Conservation (phyloP, 2,329 filamentous ascomycete genomes). For the Colletotrichum sansevieriae region DNA sequence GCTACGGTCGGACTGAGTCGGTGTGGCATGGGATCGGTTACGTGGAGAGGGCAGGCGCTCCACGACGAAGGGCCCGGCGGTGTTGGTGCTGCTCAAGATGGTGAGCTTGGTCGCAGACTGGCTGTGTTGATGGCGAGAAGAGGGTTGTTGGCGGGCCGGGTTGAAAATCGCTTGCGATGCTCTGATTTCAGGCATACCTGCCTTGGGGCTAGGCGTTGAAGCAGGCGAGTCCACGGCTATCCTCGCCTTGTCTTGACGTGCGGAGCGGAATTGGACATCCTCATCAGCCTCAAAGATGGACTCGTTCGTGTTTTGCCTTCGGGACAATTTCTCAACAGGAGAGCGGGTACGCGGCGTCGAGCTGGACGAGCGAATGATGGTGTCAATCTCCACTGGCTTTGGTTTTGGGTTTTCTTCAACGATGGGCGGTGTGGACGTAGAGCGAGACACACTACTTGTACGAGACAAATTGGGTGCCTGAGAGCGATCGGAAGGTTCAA, state of each 20-base stretch:
- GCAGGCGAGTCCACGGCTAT: slow-evolving; percentile 11
- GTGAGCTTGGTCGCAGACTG: slow-evolving; percentile 52
- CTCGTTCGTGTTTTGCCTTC: slow-evolving; percentile 45
- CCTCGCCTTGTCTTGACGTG: slow-evolving; percentile 24
- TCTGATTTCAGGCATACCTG: slow-evolving; percentile 31
- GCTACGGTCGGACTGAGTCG: slow-evolving; percentile 43
- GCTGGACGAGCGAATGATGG: slow-evolving; percentile 34
- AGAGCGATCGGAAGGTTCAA: slow-evolving; percentile 59
- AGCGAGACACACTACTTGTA: slow-evolving; percentile 53
- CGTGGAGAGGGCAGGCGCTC: slow-evolving; percentile 49
- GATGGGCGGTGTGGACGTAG: slow-evolving; percentile 54
- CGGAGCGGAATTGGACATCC: slow-evolving; percentile 43
- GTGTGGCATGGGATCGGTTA: slow-evolving; percentile 43
- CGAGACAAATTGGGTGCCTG: slow-evolving; percentile 57
- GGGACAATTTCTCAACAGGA: slow-evolving; percentile 50
- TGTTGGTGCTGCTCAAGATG: slow-evolving; percentile 49
- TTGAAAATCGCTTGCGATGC: slow-evolving; percentile 44
- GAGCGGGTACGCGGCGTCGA: slow-evolving; percentile 47
- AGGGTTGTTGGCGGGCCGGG: slow-evolving; percentile 38
- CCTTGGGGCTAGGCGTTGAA: slow-evolving; percentile 27
- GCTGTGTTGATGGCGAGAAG: slow-evolving; percentile 42
- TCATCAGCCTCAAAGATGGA: slow-evolving; percentile 62
- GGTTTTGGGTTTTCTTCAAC: slow-evolving; percentile 54
- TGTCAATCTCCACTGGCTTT: slow-evolving; percentile 44
- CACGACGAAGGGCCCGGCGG: slow-evolving; percentile 51